Conservation (phyloP, 768 basidiomycete genomes). For the Trametes coccinea region DNA sequence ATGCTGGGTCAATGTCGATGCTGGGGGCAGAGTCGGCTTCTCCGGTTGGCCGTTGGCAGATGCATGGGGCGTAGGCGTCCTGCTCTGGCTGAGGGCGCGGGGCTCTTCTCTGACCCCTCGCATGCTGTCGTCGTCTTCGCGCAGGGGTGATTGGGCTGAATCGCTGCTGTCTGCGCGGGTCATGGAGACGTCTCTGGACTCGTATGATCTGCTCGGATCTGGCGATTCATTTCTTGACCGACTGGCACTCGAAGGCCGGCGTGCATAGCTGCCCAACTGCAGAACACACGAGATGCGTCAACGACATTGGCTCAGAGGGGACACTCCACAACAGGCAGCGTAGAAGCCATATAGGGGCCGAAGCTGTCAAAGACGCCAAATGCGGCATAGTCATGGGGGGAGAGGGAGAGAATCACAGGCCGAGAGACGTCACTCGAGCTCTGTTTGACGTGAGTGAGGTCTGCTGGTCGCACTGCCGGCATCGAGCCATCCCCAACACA, state of each 20-base stretch:
- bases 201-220: conserved; percentile 14
- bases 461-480: not conserved
- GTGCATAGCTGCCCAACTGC: conserved; percentile 28
- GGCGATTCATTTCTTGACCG: conserved; percentile 18
- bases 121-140: conserved; percentile 13
- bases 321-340: not conserved
- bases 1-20: conserved; percentile 19
- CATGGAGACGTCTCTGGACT: conserved; percentile 19
- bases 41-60: conserved; percentile 14
- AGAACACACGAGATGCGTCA: not conserved
- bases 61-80: conserved; percentile 22
- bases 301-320: not conserved
- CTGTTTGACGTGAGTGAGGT: not conserved
- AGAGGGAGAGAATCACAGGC: not conserved
- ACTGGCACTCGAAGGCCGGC: conserved; percentile 21
- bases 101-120: not conserved
- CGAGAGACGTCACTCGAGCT: conserved; percentile 10
- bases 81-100: conserved; percentile 7
- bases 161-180: conserved; percentile 10
- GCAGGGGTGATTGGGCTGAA: not conserved
- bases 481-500: not conserved
- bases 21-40: conserved; percentile 16
- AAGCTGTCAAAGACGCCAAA: not conserved
- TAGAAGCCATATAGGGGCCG: not conserved
- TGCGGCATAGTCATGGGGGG: not conserved